Percentiles rank a stretch among this genome's conserved stretches.
Conservation (phyloP, 352 stramenopile genomes). For the Thraustochytrium striatum region DNA sequence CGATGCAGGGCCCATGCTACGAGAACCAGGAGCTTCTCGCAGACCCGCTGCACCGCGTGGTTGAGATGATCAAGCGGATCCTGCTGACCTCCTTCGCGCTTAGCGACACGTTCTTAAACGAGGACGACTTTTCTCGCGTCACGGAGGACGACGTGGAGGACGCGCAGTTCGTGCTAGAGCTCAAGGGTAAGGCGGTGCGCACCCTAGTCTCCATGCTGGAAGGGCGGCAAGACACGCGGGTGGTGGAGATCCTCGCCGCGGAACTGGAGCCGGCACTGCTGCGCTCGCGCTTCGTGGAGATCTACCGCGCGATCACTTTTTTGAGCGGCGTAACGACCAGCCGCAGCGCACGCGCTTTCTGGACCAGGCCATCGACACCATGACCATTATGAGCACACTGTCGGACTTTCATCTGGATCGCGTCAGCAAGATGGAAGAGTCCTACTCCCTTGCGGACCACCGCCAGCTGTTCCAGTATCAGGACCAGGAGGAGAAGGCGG, state of each 20-base stretch:
- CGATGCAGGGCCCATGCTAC: slow-evolving; percentile 52
- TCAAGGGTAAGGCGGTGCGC: slow-evolving; percentile 52
- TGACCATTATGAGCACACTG: slow-evolving; percentile 2
- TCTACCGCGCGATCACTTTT: slow-evolving; percentile 22
- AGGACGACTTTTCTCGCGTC: slow-evolving; percentile 6
- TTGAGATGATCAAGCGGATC: slow-evolving; percentile 52
- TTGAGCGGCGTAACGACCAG: neutral
- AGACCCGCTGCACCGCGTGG: slow-evolving; percentile 46
- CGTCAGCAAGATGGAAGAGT: neutral
- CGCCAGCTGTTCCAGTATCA: neutral
- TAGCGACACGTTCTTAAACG: slow-evolving; percentile 25
- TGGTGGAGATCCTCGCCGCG: neutral
- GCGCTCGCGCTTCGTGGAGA: slow-evolving; percentile 19
- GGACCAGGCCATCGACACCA: slow-evolving; percentile 4
- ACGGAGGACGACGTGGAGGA: slow-evolving; percentile 18
- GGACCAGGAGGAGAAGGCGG: neutral
- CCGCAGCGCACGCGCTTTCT: neutral
- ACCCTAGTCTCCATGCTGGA: slow-evolving; percentile 51
- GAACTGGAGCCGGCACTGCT: slow-evolving; percentile 7
- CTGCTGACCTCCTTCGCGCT: slow-evolving; percentile 50
- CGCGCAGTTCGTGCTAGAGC: slow-evolving; percentile 30
- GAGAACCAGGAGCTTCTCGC: slow-evolving; percentile 51
- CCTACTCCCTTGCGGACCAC: neutral
- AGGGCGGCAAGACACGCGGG: slow-evolving; percentile 30
- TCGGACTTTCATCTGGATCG: neutral